Evolutionary conservation across 225 moss, liverwort and hornwort genomes (phyloP), one percentile per base, ranked within the genome.

Genomic region (Marchantia polymorpha): DNA sequence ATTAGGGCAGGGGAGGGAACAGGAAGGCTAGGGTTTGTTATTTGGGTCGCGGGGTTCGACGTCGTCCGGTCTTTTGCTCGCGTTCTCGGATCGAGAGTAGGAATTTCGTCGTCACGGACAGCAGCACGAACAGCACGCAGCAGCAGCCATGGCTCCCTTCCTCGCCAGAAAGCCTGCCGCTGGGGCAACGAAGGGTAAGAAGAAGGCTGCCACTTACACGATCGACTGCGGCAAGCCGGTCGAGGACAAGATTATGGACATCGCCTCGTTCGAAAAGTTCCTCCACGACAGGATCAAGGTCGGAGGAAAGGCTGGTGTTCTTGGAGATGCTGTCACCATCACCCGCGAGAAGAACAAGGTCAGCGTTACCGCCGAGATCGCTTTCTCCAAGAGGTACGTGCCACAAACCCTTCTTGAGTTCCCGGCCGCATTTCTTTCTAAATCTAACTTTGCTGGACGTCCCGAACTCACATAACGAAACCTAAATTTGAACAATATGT

Each of bases 161-260:
- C 73, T 70, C 12, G 79, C 75, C 9, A 76, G 49, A 26, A 86
- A 86, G 77, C 54, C 66, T 66, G 74, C 68, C 25, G 13, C 25
- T 4, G 77, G 82, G 10, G 66, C 75, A 0, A 10, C 86, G 69
- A 93, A 93, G 87, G 86, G 91, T 78, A 93, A 93, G 90, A 93
- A 93, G 89, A 93, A 91, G 83, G 84, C 91, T 25, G 82, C 83
- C 74, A 93, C 91, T 3, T 93, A 87, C 86, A 93, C 93, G 58
- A 93, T 93, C 76, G 92, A 93, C 80, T 93, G 91, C 85, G 93
- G 93, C 56, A 93, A 93, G 85, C 91, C 91, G 48, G 93, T 93
- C 58, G 91, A 93, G 80, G 93, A 93, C 80, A 93, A 93, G 90
- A 93, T 93, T 78, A 93, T 93, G 91, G 91, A 93, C 85, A 93